Evolutionary conservation across 129 eudicot genomes (phyloP).

Genomic region (Logfia minima): DNA sequence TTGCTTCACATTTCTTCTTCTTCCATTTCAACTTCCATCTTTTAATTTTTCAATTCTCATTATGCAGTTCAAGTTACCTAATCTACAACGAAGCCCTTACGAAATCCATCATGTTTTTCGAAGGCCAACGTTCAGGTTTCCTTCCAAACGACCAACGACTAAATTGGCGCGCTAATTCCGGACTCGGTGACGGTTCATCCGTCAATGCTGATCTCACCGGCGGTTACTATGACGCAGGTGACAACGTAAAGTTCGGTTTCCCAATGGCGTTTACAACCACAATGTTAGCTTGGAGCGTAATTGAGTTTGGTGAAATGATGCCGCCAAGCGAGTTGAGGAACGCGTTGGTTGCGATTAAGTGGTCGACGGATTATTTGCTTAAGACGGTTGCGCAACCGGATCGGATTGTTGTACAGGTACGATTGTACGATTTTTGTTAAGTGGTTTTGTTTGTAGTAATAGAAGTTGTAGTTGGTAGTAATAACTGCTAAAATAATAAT

Average conservation of each 20-base stretch:
- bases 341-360: constrained; percentile 69
- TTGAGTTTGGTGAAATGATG: constrained; percentile 81
- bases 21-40: constrained; percentile 15
- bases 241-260: constrained; percentile 78
- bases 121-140: constrained; percentile 88
- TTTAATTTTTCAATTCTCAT: constrained; percentile 19
- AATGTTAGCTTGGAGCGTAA: constrained; percentile 94
- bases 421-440: neutral
- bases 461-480: neutral
- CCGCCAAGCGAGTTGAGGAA: constrained; percentile 66
- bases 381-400: constrained; percentile 75
- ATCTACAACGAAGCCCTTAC: constrained; percentile 75
- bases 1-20: constrained; percentile 17
- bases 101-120: constrained; percentile 74
- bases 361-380: constrained; percentile 90
- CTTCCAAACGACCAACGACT: constrained; percentile 72
- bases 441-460: neutral
- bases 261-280: constrained; percentile 98
- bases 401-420: constrained; percentile 87
- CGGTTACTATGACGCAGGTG: constrained; percentile 96
- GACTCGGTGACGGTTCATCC: constrained; percentile 67
- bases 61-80: constrained; percentile 33
- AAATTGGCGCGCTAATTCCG: constrained; percentile 77
- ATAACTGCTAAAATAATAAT: constrained; percentile 1
- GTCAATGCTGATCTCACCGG: constrained; percentile 69